Conservation (phyloP, 352 stramenopile species). For the Phytopythium montanum region DNA sequence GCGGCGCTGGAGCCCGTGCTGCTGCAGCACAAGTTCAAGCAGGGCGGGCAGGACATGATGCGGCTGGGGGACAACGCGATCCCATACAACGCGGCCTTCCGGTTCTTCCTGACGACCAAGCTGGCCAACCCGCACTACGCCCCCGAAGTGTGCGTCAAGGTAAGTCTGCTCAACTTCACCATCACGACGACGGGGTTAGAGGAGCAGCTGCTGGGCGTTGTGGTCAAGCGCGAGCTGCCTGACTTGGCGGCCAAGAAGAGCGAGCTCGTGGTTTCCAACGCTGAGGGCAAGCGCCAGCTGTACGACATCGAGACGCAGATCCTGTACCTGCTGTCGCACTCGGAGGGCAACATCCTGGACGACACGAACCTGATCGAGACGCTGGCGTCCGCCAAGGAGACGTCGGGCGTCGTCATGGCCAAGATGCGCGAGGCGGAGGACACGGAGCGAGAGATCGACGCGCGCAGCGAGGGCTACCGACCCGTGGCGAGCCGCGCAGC, state of each 20-base stretch:
- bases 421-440: conserved; percentile 91
- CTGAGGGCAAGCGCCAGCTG: conserved; percentile 84
- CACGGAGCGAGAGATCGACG: conserved; percentile 90
- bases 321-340: conserved; percentile 88
- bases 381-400: conserved; percentile 78
- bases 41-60: conserved; percentile 92
- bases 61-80: conserved; percentile 90
- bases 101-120: conserved; percentile 93
- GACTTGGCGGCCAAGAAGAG: conserved; percentile 91
- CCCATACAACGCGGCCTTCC: conserved; percentile 89
- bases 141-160: conserved; percentile 90
- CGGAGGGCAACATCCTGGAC: conserved; percentile 91
- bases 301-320: conserved; percentile 94
- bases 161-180: conserved; percentile 91
- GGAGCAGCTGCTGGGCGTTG: conserved; percentile 88
- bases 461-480: conserved; percentile 81
- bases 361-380: conserved; percentile 92
- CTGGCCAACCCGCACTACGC: conserved; percentile 92
- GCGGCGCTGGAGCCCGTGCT: conserved; percentile 89
- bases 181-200: conserved; percentile 91
- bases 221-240: conserved; percentile 88
- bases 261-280: conserved; percentile 87
- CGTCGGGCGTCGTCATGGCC: conserved; percentile 70
- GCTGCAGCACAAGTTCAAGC: conserved; percentile 91
- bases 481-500: conserved; percentile 88